These are phyloP conservation scores for Astrothelium subdiscretum DNA, from an alignment of 495 filamentous ascomycete species.

Conservation along the genomic window DNA sequence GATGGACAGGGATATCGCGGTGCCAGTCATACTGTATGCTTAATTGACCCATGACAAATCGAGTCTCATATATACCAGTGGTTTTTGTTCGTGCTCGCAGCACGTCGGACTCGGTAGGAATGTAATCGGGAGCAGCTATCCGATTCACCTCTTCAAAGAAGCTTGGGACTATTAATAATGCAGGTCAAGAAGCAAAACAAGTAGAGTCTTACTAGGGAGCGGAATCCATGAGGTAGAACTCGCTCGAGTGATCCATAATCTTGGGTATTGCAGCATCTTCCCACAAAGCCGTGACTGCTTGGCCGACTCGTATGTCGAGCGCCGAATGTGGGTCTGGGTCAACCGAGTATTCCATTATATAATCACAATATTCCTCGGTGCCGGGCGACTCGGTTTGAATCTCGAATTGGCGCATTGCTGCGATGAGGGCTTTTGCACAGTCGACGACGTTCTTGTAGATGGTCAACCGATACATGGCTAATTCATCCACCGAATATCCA, in stretches of 20 bases:
- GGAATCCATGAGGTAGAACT: constrained; percentile 99
- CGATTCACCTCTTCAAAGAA: constrained; percentile 89
- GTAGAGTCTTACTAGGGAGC: constrained; percentile 74
- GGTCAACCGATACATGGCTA: constrained; percentile 83
- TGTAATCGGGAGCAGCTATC: constrained; percentile 77
- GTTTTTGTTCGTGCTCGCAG: constrained; percentile 94
- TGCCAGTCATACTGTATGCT: constrained; percentile 82
- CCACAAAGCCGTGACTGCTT: constrained; percentile 80
- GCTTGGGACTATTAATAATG: constrained; percentile 37
- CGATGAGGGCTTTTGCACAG: constrained; percentile 85
- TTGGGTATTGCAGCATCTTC: constrained; percentile 73
- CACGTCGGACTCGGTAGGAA: constrained; percentile 84
- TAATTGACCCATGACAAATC: constrained; percentile 94
- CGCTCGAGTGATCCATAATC: constrained; percentile 85
- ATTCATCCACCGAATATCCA: constrained; percentile 84
- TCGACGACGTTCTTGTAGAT: constrained; percentile 97
- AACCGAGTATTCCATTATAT: constrained; percentile 74
- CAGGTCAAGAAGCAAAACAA: not conserved
- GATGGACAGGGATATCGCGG: not conserved
- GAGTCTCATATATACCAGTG: constrained; percentile 98
- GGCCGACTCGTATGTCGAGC: constrained; percentile 65
- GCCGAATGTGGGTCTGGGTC: constrained; percentile 77
- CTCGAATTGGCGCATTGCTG: constrained; percentile 76
- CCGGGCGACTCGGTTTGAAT: constrained; percentile 61
- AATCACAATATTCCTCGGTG: constrained; percentile 64